Conservation (phyloP, 257 asterid genomes). For the Jaltomata sinuosa region DNA sequence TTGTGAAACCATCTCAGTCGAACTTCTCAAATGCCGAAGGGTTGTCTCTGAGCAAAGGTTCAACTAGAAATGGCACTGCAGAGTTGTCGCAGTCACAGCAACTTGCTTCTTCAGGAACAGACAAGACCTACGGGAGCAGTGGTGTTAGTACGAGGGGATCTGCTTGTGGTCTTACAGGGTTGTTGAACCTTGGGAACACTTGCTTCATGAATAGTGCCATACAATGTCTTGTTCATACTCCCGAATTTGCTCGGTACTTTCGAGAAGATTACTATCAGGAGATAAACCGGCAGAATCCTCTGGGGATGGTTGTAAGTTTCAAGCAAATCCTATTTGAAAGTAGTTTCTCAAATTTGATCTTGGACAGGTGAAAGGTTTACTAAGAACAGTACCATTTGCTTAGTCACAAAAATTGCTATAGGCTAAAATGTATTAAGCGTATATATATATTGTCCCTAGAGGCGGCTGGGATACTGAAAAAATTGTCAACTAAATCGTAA, state of each 20-base stretch:
- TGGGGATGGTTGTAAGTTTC: slow-evolving; percentile 99
- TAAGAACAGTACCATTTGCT: not conserved
- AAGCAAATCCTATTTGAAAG: not conserved
- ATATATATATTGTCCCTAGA: not conserved
- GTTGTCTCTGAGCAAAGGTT: slow-evolving; percentile 49
- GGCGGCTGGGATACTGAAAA: not conserved
- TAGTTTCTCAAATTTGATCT: not conserved
- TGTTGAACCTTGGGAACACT: slow-evolving; percentile 94
- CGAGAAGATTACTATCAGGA: slow-evolving; percentile 97
- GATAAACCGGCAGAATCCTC: slow-evolving; percentile 90
- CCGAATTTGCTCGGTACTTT: slow-evolving; percentile 87
- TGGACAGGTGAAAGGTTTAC: not conserved
- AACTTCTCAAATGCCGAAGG: slow-evolving; percentile 56
- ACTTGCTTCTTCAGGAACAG: slow-evolving; percentile 24
- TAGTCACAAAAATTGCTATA: not conserved
- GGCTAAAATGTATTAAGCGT: not conserved
- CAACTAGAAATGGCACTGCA: slow-evolving; percentile 71
- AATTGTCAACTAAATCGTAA: not conserved
- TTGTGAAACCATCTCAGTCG: slow-evolving; percentile 40
- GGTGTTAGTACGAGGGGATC: slow-evolving; percentile 96
- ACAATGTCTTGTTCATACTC: slow-evolving; percentile 97
- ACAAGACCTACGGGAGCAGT: slow-evolving; percentile 56
- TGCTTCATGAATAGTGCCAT: slow-evolving; percentile 99
- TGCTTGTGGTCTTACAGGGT: slow-evolving; percentile 87
- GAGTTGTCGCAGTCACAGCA: slow-evolving; percentile 42